Evolutionary conservation across 1,284 basidiomycete genomes (phyloP).

Genomic region (Mycosarcoma mackinlayi): DNA sequence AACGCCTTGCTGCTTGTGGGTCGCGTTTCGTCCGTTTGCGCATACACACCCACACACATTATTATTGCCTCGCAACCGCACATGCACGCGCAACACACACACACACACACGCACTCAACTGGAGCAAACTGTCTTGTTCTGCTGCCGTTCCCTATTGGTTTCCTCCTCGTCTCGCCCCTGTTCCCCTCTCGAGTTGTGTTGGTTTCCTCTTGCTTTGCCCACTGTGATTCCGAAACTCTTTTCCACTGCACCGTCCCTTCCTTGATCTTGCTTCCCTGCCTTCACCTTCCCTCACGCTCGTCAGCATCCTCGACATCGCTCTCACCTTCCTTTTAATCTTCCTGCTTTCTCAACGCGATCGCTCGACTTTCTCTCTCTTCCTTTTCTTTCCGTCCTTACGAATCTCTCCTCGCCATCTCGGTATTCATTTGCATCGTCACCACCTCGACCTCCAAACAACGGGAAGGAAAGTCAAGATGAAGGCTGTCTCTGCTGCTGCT

Average conservation of each 20-base stretch:
- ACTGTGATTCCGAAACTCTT: background rate
- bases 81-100: no score
- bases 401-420: conserved; percentile 2
- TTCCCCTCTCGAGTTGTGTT: no score
- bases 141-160: no score
- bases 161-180: no score
- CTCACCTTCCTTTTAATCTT: conserved; percentile 5
- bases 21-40: no score
- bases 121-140: no score
- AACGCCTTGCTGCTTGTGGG: no score
- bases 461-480: conserved; percentile 33
- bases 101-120: no score
- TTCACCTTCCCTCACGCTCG: conserved; percentile 6
- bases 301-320: conserved; percentile 8
- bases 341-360: conserved; percentile 2
- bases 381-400: conserved; percentile 4
- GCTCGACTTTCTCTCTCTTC: no score
- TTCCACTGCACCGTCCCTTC: no score
- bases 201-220: background rate
- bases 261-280: conserved; percentile 8
- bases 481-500: conserved; percentile 34
- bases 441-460: background rate
- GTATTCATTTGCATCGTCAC: conserved; percentile 5
- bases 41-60: no score
- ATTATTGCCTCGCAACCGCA: no score